Evolutionary conservation across 495 filamentous ascomycete genomes (phyloP), one percentile per base, ranked within the genome.

Genomic region (Tuber indicum): DNA sequence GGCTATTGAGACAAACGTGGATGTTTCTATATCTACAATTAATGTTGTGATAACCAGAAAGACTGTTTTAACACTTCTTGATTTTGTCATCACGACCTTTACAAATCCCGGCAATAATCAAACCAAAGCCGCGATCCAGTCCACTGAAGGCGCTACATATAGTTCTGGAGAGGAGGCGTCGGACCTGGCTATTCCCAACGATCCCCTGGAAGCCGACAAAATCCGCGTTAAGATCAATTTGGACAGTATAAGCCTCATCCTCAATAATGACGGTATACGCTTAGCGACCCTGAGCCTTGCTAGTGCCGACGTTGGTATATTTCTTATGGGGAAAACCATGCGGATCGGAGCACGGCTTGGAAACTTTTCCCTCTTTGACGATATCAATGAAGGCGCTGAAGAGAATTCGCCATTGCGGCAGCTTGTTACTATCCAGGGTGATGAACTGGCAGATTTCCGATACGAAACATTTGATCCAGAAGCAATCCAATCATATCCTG

Each of bases 191-290:
- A 26, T 52, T 17, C 32, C 46, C 85, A 85, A 71, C 74, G 75
- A 46, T 81, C 84, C 66, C 58, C 62, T 76, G 32, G 76, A 82
- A 26, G 78, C 84, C 7, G 87, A 89, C 75, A 93, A 92, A 78
- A 90, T 93, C 77, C 89, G 91, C 36, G 94, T 99, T 85, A 97
- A 97, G 86, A 90, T 96, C 41, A 91, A 97, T 75, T 86, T 99
- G 70, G 94, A 97, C 85, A 96, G 93, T 86, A 96, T 99, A 81
- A 89, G 92, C 21, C 87, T 98, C 72, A 94, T 99, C 79, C 88
- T 99, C n/a, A 99, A 99, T 84, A 98, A 99, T 81, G 96, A 99
- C 82, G 96, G 96, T 6, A 97, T 98, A 73, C 91, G 95, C 43
- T 87, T 99, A 26, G 96, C 95, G 69, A 98, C 96, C 0, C 86